Evolutionary conservation across 2,329 filamentous ascomycete genomes (phyloP).

Genomic region (Apiospora kogelbergensis): DNA sequence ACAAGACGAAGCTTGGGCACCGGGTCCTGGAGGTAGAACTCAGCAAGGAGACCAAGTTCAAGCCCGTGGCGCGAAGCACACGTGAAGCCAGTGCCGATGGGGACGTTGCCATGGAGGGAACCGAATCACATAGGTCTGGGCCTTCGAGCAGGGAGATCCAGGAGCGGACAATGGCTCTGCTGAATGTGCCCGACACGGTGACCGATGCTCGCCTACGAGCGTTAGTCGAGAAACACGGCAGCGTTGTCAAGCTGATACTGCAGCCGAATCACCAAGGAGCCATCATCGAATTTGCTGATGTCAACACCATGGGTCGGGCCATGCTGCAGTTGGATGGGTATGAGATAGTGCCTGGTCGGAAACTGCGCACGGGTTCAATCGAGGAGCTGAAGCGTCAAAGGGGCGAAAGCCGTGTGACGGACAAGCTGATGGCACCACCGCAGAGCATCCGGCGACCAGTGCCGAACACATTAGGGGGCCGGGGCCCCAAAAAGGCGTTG

Average conservation of each 20-base stretch:
- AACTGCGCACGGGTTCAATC: conserved; percentile 53
- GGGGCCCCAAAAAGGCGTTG: conserved; percentile 41
- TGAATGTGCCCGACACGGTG: conserved; percentile 88
- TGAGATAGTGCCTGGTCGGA: conserved; percentile 51
- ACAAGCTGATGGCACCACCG: conserved; percentile 43
- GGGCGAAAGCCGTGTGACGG: conserved; percentile 36
- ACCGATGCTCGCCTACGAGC: conserved; percentile 81
- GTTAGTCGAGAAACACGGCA: conserved; percentile 69
- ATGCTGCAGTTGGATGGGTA: conserved; percentile 57
- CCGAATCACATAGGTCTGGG: conserved; percentile 20
- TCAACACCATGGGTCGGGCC: conserved; percentile 70
- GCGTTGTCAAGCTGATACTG: conserved; percentile 73
- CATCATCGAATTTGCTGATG: conserved; percentile 76
- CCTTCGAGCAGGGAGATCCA: conserved; percentile 50
- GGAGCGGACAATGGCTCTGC: conserved; percentile 74
- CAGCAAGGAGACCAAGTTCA: conserved; percentile 56
- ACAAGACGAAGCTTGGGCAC: conserved; percentile 69
- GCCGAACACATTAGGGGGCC: conserved; percentile 30
- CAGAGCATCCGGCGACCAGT: conserved; percentile 42
- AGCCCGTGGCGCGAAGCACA: conserved; percentile 50
- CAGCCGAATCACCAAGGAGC: conserved; percentile 83
- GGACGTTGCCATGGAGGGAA: conserved; percentile 38
- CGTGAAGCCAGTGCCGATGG: conserved; percentile 37
- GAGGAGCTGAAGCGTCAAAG: conserved; percentile 55
- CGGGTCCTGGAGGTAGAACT: conserved; percentile 67